Percentiles rank a stretch among this genome's conserved stretches.
Conservation (phyloP, 768 basidiomycete genomes). For the Leccinum disarticulatum region DNA sequence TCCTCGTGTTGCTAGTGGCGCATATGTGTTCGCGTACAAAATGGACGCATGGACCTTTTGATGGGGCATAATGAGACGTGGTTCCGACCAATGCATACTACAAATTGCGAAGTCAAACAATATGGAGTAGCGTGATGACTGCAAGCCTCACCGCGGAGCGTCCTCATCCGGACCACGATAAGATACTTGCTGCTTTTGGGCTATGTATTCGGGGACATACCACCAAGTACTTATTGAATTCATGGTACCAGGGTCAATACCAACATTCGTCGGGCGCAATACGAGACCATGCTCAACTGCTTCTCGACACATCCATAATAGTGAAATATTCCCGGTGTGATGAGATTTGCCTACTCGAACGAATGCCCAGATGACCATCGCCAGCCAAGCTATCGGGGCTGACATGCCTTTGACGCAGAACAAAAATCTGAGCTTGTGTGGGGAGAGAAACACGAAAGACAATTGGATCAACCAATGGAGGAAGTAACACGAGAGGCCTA, state of each 20-base stretch:
- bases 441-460: no score
- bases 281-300: not conserved
- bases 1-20: not conserved
- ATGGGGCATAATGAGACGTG: constrained; percentile 9
- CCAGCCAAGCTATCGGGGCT: no score
- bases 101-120: not conserved
- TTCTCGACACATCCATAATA: not conserved
- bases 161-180: not conserved
- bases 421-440: no score
- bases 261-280: constrained; percentile 18
- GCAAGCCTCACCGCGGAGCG: constrained; percentile 7
- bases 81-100: constrained; percentile 6
- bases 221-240: constrained; percentile 13
- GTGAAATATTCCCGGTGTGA: not conserved
- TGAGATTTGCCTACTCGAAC: not conserved
- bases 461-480: no score
- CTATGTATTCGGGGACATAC: constrained; percentile 6
- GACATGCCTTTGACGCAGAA: no score
- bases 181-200: constrained; percentile 14
- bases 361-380: no score
- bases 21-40: not conserved
- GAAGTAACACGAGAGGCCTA: no score
- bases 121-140: not conserved
- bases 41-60: not conserved
- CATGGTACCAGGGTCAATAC: constrained; percentile 11